Evolutionary conservation across 2,329 filamentous ascomycete species (phyloP), one percentile per base, ranked within the genome.

Genomic region (Sporothrix phasma): DNA sequence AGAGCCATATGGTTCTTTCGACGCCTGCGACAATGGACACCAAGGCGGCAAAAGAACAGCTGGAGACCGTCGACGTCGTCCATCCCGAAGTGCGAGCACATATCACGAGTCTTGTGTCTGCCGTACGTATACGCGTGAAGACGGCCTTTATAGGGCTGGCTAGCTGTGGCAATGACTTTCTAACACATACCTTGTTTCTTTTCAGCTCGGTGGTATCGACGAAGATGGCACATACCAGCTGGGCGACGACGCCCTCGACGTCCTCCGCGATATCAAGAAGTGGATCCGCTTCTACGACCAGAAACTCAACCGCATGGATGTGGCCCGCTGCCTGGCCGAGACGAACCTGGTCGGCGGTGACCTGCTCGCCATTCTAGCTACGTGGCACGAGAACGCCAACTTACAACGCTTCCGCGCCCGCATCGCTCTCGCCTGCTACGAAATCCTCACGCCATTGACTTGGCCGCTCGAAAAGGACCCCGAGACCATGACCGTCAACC

Each of bases 211-310:
- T 77, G 93, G 92, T 70, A 81, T 86, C 61, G 88, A 90, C 69
- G 87, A 93, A 70, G 87, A 92, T 72, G 89, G 89, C 64, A 83
- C 83, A 72, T 99, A 99, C 74, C 83, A 90, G 49, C 85, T 97
- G 41, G 94, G 94, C 75, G 93, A 97, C 75, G 93, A 97, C 73
- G 93, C 92, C 13, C 80, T 96, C 66, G 90, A 94, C 65, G 94
- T 92, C 72, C 80, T 99, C 64, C 92, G 93, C 67, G 94, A 99
- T 76, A 82, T 99, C 63, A 93, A 94, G 73, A 88, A 88, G 84
- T 99, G 94, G 94, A 83, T 99, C 69, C 92, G 91, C 70, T 85
- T 96, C 67, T 94, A 94, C 80, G 92, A 97, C 74, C 90, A 96
- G 73, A 95, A 95, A 74, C 86, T 88, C 68, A 95, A 96, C 73